phyloP scores from a whole-genome alignment of 768 basidiomycete genomes.

The Antrodiella citrinella region DNA sequence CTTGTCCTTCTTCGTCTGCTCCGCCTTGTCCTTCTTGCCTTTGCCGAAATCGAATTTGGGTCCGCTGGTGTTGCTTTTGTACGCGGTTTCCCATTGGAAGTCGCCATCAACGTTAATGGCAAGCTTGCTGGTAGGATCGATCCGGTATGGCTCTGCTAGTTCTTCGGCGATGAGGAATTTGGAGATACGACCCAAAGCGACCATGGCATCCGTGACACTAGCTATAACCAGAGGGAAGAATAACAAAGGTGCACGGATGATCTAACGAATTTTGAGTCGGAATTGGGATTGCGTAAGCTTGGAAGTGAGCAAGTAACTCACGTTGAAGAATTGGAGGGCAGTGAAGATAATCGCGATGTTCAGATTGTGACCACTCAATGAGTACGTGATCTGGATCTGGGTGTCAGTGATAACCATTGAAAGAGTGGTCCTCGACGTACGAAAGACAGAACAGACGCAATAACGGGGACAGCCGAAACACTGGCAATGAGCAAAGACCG shows the following conservation, averaged over 20 bases:
- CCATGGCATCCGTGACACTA: conserved; percentile 61
- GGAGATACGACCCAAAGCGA: conserved; percentile 69
- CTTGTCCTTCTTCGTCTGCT: conserved; percentile 14
- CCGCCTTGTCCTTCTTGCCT: conserved; percentile 21
- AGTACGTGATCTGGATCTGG: conserved; percentile 48
- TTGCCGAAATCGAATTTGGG: conserved; percentile 13
- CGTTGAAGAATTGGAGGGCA: conserved; percentile 78
- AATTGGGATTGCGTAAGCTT: neutral
- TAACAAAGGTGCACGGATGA: conserved; percentile 51
- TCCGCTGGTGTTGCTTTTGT: conserved; percentile 18
- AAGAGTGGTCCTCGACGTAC: conserved; percentile 25
- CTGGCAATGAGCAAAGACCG: conserved; percentile 30
- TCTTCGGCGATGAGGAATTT: conserved; percentile 82
- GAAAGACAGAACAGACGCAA: conserved; percentile 73
- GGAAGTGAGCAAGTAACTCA: conserved; percentile 49
- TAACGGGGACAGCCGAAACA: conserved; percentile 45
- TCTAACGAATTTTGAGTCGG: conserved; percentile 26
- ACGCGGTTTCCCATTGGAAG: conserved; percentile 80
- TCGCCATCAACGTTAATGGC: conserved; percentile 62
- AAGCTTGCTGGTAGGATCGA: conserved; percentile 44
- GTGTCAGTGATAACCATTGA: neutral
- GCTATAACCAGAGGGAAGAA: conserved; percentile 48
- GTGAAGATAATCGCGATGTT: conserved; percentile 73
- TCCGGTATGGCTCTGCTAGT: conserved; percentile 47
- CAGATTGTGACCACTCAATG: conserved; percentile 50